phyloP scores from a whole-genome alignment of 2,329 filamentous ascomycete species.

The Talaromyces sp. region DNA sequence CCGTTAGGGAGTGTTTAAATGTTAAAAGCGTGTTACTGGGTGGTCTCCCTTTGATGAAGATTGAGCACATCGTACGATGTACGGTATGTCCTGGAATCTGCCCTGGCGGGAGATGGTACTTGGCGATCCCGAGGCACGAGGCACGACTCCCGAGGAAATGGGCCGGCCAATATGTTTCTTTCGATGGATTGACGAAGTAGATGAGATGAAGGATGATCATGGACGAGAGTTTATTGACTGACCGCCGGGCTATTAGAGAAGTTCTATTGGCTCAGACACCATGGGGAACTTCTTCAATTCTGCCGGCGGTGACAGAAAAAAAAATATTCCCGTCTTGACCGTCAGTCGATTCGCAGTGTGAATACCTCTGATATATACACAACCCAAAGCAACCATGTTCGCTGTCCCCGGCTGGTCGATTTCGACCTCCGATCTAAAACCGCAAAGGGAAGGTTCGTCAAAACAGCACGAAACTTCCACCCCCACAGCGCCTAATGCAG shows the following conservation, averaged over 20 bases:
- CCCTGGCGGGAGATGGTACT: too few species aligned
- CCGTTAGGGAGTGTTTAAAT: neutral
- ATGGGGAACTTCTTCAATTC: neutral
- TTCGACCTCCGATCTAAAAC: slow-evolving; percentile 64
- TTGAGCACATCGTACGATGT: too few species aligned
- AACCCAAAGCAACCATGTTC: slow-evolving; percentile 57
- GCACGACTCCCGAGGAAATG: too few species aligned
- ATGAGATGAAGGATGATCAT: too few species aligned
- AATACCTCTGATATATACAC: slow-evolving; percentile 30
- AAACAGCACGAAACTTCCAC: neutral
- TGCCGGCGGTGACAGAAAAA: slow-evolving; percentile 8
- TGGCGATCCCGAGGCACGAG: too few species aligned
- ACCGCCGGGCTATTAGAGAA: neutral
- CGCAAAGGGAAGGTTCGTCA: slow-evolving; percentile 57
- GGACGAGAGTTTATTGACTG: neutral
- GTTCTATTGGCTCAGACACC: neutral
- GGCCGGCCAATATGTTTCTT: too few species aligned
- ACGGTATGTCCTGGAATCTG: too few species aligned
- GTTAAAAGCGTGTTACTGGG: too few species aligned
- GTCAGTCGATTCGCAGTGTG: neutral
- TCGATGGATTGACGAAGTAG: too few species aligned
- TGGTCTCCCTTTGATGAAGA: too few species aligned
- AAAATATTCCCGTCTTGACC: slow-evolving; percentile 1
- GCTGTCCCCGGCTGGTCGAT: slow-evolving; percentile 90
- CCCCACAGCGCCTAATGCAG: neutral